These are phyloP conservation scores for Phytopythium aichiense DNA, from an alignment of 352 stramenopile genomes.

Conservation along the genomic window DNA sequence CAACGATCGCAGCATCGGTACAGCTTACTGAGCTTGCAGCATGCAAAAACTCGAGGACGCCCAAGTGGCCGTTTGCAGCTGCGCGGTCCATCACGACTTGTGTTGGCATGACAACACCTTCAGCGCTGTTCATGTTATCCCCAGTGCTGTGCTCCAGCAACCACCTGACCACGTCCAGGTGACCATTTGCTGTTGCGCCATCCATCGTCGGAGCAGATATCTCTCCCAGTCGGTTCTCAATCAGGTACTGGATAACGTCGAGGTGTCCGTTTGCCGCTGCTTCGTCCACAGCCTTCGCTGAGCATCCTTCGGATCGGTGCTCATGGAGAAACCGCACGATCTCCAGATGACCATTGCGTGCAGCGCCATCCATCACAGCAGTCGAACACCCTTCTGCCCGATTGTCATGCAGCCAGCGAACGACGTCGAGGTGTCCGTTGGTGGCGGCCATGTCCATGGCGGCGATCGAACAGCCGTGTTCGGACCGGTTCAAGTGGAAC, in stretches of 20 bases:
- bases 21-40: not conserved
- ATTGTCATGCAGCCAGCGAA: conserved; percentile 18
- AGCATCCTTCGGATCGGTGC: conserved; percentile 15
- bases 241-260: not conserved
- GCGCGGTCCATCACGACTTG: not conserved
- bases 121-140: not conserved
- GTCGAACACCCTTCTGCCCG: conserved; percentile 14
- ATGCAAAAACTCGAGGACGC: not conserved
- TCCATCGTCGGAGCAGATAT: not conserved
- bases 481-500: conserved; percentile 11
- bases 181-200: not conserved
- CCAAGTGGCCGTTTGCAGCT: not conserved
- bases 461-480: conserved; percentile 12
- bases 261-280: not conserved
- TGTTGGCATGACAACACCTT: not conserved
- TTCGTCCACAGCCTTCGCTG: not conserved
- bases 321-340: conserved; percentile 28
- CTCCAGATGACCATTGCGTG: conserved; percentile 24
- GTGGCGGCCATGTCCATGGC: conserved; percentile 17
- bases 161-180: not conserved
- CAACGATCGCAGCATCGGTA: not conserved
- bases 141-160: not conserved
- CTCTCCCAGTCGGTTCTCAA: not conserved
- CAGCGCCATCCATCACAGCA: conserved; percentile 29
- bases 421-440: conserved; percentile 17